A percentile compares a stretch with the other conserved stretches of the same genome.
phyloP scores from a whole-genome alignment of 441 rosid species.

The Populus trichocarpa region DNA sequence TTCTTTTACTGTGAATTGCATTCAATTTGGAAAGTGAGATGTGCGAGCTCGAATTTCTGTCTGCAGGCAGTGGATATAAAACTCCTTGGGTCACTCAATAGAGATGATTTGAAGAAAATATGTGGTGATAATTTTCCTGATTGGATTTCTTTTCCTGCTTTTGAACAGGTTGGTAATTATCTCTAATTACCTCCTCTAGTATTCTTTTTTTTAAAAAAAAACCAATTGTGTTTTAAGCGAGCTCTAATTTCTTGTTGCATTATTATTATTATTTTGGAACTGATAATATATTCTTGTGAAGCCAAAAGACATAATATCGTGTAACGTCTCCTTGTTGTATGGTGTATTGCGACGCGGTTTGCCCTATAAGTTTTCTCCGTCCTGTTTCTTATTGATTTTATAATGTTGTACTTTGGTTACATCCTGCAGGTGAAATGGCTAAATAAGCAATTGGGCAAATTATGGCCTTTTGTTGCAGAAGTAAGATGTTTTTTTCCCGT shows the following conservation, averaged over 20 bases:
- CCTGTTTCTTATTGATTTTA: neutral
- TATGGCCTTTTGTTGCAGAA: constrained; percentile 95
- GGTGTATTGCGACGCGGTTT: neutral
- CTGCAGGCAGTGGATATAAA: constrained; percentile 87
- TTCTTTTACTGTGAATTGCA: neutral
- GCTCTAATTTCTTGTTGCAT: neutral
- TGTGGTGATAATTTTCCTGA: constrained; percentile 93
- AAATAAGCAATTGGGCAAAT: constrained; percentile 45
- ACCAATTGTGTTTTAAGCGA: neutral
- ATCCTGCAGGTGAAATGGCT: constrained; percentile 50
- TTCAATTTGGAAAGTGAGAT: neutral
- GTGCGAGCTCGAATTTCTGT: neutral
- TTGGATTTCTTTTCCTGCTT: constrained; percentile 96
- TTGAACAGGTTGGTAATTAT: constrained; percentile 65
- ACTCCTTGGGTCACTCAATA: constrained; percentile 71
- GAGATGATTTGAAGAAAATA: constrained; percentile 93
- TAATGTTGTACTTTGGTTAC: constrained; percentile 11
- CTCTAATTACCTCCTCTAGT: neutral
- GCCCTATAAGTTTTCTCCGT: neutral
- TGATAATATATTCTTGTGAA: neutral
- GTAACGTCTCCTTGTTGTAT: neutral
- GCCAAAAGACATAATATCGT: neutral
- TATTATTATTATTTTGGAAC: neutral
- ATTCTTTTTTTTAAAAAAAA: neutral
- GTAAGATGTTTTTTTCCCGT: constrained; percentile 40